Conservation (phyloP, 2,329 filamentous ascomycete species). For the Periconia digitata region DNA sequence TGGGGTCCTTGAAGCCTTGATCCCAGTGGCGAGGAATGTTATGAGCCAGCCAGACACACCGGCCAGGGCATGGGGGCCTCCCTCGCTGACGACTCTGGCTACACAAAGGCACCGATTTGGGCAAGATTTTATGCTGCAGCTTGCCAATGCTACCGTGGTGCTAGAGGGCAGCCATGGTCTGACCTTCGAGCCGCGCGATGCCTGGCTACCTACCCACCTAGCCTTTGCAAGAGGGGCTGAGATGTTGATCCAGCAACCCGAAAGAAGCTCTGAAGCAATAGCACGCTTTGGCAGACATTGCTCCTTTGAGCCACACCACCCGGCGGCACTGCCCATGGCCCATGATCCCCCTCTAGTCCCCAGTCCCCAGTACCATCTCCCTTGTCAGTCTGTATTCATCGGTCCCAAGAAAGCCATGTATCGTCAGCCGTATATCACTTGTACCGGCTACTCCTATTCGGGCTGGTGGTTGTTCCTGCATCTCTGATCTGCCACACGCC, state of each 20-base stretch:
- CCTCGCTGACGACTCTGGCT: slow-evolving; percentile 45
- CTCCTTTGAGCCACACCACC: slow-evolving; percentile 45
- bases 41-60: too few relatives aligned
- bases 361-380: slow-evolving; percentile 6
- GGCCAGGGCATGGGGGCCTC: slow-evolving; percentile 36
- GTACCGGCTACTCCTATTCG: slow-evolving; percentile 26
- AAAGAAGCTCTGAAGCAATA: slow-evolving; percentile 35
- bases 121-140: slow-evolving; percentile 50
- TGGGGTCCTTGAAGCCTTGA: slow-evolving; percentile 24
- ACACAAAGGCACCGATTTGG: slow-evolving; percentile 46
- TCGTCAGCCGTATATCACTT: slow-evolving; percentile 35
- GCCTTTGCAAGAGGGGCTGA: slow-evolving; percentile 52
- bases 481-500: slow-evolving; percentile 20
- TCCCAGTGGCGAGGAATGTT: slow-evolving; percentile 43
- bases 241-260: slow-evolving; percentile 42
- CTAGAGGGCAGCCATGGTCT: slow-evolving; percentile 47
- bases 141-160: slow-evolving; percentile 50
- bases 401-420: slow-evolving; percentile 34
- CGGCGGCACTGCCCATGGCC: slow-evolving; percentile 32
- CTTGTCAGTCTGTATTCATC: slow-evolving; percentile 23
- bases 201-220: slow-evolving; percentile 35
- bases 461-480: slow-evolving; percentile 27
- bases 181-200: slow-evolving; percentile 46
- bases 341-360: background rate
- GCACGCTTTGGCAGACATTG: slow-evolving; percentile 39